A percentile compares a stretch with the other conserved stretches of the same genome.
Conservation (phyloP, 2,329 filamentous ascomycete genomes). For the Scedosporium boydii region DNA sequence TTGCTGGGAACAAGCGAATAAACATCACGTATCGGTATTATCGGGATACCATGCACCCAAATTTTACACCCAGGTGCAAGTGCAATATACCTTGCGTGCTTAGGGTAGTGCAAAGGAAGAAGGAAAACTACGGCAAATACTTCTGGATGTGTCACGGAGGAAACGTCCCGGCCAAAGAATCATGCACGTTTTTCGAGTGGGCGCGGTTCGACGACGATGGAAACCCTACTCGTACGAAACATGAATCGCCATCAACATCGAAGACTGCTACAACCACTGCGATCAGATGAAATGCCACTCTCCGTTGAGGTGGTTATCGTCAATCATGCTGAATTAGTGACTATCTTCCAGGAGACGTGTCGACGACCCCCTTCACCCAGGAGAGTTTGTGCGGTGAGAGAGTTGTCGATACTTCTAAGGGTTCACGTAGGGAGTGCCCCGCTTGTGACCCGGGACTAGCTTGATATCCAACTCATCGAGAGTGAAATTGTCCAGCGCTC, state of each 20-base stretch:
- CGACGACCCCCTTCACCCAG: neutral
- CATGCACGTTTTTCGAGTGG: slow-evolving; percentile 77
- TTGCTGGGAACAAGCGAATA: slow-evolving; percentile 71
- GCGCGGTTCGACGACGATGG: slow-evolving; percentile 81
- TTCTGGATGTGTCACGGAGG: slow-evolving; percentile 91
- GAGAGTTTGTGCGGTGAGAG: neutral
- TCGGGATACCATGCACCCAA: slow-evolving; percentile 65
- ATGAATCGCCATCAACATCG: no score
- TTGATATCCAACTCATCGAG: slow-evolving; percentile 16
- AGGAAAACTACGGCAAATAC: slow-evolving; percentile 67
- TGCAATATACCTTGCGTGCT: slow-evolving; percentile 63
- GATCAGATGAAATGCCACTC: neutral
- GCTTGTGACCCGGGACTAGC: slow-evolving; percentile 18
- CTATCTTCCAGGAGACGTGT: no score
- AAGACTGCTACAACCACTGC: no score
- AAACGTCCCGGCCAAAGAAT: slow-evolving; percentile 57
- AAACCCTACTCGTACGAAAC: slow-evolving; percentile 42
- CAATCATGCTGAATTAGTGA: no score
- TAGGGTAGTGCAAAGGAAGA: slow-evolving; percentile 70
- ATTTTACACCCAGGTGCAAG: slow-evolving; percentile 65
- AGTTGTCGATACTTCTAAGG: slow-evolving; percentile 17
- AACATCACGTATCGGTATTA: slow-evolving; percentile 94
- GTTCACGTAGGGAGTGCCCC: slow-evolving; percentile 28
- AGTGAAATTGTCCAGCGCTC: slow-evolving; percentile 28
- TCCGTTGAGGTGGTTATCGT: no score